Percentiles rank a stretch among this genome's conserved stretches.
These are phyloP conservation scores for Tremella mesenterica DNA, from an alignment of 768 basidiomycete species.

Conservation along the genomic window DNA sequence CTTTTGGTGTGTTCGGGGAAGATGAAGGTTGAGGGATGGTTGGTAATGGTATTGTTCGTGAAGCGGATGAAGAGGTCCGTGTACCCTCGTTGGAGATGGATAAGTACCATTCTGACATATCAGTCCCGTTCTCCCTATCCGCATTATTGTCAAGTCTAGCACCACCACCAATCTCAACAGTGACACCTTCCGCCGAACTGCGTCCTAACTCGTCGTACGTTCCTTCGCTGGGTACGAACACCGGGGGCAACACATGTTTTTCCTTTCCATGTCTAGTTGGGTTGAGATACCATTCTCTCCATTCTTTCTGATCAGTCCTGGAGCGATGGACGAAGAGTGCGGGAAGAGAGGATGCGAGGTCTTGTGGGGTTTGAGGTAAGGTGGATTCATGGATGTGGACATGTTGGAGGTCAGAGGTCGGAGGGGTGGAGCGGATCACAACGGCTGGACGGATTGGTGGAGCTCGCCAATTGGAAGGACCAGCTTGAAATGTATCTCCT, in stretches of 20 bases:
- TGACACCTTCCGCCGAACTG: constrained; percentile 18
- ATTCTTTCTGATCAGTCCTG: constrained; percentile 3
- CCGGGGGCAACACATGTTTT: constrained; percentile 14
- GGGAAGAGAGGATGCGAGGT: no score
- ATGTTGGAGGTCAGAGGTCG: no score
- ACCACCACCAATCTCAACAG: constrained; percentile 17
- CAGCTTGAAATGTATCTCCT: no score
- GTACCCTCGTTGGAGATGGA: neutral
- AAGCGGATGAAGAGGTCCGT: no score
- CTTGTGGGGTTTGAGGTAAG: no score
- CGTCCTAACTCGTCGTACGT: constrained; percentile 33
- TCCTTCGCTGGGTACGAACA: constrained; percentile 16
- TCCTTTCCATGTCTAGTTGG: constrained; percentile 29
- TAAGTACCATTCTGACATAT: constrained; percentile 27
- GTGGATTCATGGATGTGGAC: no score
- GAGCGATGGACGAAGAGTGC: no score
- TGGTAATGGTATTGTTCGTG: no score
- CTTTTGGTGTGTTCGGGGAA: neutral
- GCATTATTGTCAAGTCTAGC: constrained; percentile 3
- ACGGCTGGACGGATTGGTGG: no score
- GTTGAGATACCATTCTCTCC: constrained; percentile 36
- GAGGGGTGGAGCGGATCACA: constrained; percentile 16
- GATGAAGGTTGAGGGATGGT: neutral
- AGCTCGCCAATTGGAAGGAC: no score
- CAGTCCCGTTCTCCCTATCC: constrained; percentile 15